Percentiles rank a stretch among this genome's conserved stretches.
Evolutionary conservation across 1,284 basidiomycete genomes (phyloP).

Genomic region (Rhodotorula sp.): DNA sequence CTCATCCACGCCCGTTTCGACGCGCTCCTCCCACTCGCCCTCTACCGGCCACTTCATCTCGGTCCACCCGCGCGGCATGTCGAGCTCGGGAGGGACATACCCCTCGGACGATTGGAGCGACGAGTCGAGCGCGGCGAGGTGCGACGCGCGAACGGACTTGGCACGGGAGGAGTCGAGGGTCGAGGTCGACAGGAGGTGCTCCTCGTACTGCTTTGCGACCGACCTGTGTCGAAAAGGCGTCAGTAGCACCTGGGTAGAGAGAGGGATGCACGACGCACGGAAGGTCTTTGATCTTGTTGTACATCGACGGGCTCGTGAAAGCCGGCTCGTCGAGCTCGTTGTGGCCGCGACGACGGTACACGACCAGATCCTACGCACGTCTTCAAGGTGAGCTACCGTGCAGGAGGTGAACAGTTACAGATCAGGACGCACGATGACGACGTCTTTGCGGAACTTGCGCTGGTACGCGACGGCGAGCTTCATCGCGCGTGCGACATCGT

Average conservation of each 20-base stretch:
- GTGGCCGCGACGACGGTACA: constrained; percentile 76
- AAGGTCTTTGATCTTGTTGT: constrained; percentile 31
- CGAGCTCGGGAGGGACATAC: constrained; percentile 57
- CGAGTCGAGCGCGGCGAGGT: constrained; percentile 64
- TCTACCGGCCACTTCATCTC: constrained; percentile 71
- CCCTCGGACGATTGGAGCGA: constrained; percentile 61
- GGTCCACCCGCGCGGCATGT: constrained; percentile 63
- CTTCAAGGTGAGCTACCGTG: too few species aligned
- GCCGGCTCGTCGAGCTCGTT: constrained; percentile 88
- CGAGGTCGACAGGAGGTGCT: constrained; percentile 66
- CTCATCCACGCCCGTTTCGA: constrained; percentile 67
- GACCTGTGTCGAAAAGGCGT: constrained; percentile 58
- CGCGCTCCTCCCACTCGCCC: constrained; percentile 58
- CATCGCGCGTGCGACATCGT: constrained; percentile 74
- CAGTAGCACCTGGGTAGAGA: not conserved
- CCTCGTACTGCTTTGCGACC: constrained; percentile 78
- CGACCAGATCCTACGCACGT: constrained; percentile 64
- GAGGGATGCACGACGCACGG: constrained; percentile 8
- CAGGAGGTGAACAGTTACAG: too few species aligned
- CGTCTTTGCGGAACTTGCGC: constrained; percentile 48
- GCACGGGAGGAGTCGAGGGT: constrained; percentile 60
- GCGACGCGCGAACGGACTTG: constrained; percentile 58
- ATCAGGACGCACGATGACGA: constrained; percentile 54
- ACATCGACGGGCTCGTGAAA: constrained; percentile 68
- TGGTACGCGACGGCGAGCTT: constrained; percentile 79